phyloP scores from a whole-genome alignment of 352 stramenopile species.

The Phytophthora nicotianae region DNA sequence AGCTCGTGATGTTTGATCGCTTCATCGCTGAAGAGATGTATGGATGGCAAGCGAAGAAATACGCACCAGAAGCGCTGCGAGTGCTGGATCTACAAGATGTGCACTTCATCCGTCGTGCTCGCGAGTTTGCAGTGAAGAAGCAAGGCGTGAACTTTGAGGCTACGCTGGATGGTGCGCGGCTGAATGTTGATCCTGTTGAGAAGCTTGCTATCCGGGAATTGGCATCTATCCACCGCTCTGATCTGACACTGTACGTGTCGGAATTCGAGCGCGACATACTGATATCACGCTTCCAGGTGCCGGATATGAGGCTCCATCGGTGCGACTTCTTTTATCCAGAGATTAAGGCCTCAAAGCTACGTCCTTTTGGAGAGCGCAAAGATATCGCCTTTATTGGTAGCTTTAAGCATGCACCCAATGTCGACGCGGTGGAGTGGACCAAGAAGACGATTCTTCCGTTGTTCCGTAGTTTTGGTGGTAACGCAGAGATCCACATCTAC shows the following conservation, averaged over 20 bases:
- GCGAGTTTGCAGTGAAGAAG: slow-evolving; percentile 83
- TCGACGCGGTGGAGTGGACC: slow-evolving; percentile 88
- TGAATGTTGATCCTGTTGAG: slow-evolving; percentile 54
- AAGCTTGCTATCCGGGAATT: slow-evolving; percentile 78
- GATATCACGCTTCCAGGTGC: slow-evolving; percentile 64
- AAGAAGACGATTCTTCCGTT: slow-evolving; percentile 69
- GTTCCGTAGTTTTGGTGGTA: slow-evolving; percentile 47
- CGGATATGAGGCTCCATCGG: slow-evolving; percentile 43
- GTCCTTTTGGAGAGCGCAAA: slow-evolving; percentile 38
- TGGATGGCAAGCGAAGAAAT: slow-evolving; percentile 77
- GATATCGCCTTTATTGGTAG: slow-evolving; percentile 91
- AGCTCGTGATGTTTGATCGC: slow-evolving; percentile 81
- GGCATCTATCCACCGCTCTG: slow-evolving; percentile 75
- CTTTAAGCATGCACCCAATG: slow-evolving; percentile 93
- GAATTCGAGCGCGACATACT: slow-evolving; percentile 68
- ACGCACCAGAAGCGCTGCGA: slow-evolving; percentile 75
- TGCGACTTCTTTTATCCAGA: slow-evolving; percentile 78
- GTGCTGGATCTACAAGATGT: slow-evolving; percentile 95
- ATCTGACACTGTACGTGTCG: slow-evolving; percentile 80
- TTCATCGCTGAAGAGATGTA: slow-evolving; percentile 91
- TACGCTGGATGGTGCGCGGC: slow-evolving; percentile 30
- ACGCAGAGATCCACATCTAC: slow-evolving; percentile 85
- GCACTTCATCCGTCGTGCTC: slow-evolving; percentile 88
- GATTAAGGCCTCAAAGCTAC: slow-evolving; percentile 23
- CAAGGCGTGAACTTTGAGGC: slow-evolving; percentile 42